phyloP scores from a whole-genome alignment of 2,329 filamentous ascomycete genomes.

The Diaporthe sp. region DNA sequence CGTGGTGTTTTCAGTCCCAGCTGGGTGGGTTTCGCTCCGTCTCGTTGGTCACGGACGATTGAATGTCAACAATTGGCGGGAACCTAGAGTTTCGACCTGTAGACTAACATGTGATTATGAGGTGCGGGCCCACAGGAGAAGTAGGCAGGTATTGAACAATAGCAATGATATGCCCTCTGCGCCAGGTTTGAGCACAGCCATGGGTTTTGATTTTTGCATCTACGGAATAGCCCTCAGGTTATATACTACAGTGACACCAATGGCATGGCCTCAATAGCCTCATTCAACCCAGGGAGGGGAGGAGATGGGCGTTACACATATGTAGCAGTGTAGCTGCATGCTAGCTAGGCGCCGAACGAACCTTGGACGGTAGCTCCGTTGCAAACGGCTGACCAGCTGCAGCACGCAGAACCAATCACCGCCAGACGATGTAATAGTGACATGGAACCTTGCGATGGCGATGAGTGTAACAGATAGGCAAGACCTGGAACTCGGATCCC shows the following conservation, averaged over 20 bases:
- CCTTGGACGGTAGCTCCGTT: background rate
- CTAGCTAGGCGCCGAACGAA: background rate
- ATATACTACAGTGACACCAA: background rate
- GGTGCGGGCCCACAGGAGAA: background rate
- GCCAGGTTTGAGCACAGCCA: background rate
- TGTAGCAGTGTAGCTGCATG: background rate
- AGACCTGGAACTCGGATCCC: background rate
- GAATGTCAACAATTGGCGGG: background rate
- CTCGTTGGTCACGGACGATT: background rate
- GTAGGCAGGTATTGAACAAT: background rate
- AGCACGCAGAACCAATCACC: background rate
- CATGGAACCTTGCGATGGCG: conserved; percentile 1
- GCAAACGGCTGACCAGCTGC: background rate
- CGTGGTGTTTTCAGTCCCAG: background rate
- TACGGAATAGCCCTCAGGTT: background rate
- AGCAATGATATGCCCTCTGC: background rate
- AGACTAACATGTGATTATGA: conserved; percentile 24
- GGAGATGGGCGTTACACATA: background rate
- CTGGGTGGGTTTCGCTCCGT: background rate
- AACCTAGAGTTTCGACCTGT: background rate
- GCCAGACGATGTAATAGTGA: conserved; percentile 1
- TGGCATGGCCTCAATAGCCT: background rate
- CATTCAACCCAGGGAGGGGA: background rate
- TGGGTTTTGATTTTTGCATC: background rate
- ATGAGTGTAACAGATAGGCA: background rate